Evolutionary conservation across 2,329 filamentous ascomycete genomes (phyloP), one percentile per base, ranked within the genome.

Genomic region (Fusarium mexicanum): DNA sequence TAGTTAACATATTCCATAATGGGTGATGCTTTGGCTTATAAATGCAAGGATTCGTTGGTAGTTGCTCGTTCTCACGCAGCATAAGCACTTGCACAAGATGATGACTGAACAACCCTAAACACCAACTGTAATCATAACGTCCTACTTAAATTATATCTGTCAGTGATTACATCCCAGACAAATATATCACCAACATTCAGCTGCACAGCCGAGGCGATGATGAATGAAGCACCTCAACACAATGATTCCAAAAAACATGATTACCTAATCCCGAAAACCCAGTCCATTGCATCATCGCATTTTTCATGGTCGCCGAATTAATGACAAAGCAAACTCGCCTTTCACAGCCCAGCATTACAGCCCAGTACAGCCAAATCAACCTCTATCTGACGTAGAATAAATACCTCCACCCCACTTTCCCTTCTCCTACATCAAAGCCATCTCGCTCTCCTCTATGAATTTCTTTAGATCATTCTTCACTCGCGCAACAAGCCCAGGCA

Each of bases 391-490:
- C 64, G 47, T 71, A 53, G 54, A 40, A 74, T 75, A 76, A 76
- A 73, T 76, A 71, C 65, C 75, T 68, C 47, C 50, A 29, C 60
- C 65, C 60, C 47, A 67, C 64, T 48, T 44, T 47, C 57, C 38
- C 47, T 31, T 37, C 35, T 41, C 47, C 53, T 68, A 38, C 35
- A 67, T 41, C 48, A 64, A 53, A 65, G 64, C 48, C 48, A n/a
- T 55, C 20, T 31, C n/a, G n/a, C 24, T 48, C 38, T 72, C 64
- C 60, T 69, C 68, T 72, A 90, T 90, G 87, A 93, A 91, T 86
- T 88, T 96, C 84, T 85, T 93, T 80, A 89, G 91, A 80, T 88
- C 90, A 81, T 87, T 97, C 81, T 96, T 97, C 84, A 86, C 86
- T 78, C 86, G 87, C 78, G 83, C 87, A 61, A 82, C 86, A 81